Evolutionary conservation across 768 basidiomycete species (phyloP).

Genomic region (Aureoboletus auriporus): DNA sequence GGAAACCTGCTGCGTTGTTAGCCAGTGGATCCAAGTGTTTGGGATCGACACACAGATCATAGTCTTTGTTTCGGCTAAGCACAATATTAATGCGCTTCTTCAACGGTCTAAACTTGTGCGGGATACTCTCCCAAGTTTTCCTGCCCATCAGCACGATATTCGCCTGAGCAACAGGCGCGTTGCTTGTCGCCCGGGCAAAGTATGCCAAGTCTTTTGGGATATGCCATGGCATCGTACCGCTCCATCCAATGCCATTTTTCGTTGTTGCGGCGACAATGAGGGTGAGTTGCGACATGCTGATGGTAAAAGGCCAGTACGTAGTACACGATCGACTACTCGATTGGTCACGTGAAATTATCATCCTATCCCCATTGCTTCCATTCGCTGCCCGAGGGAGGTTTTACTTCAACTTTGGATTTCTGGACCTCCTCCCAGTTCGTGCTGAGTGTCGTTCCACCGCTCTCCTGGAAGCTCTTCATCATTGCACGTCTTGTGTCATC

Average conservation of each 20-base stretch:
- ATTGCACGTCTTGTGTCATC: constrained; percentile 91
- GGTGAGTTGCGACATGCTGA: constrained; percentile 64
- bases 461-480: constrained; percentile 97
- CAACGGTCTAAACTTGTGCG: constrained; percentile 77
- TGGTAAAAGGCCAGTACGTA: not conserved
- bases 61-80: constrained; percentile 56
- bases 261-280: constrained; percentile 92
- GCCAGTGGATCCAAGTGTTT: not conserved
- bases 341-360: not conserved
- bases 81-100: constrained; percentile 74
- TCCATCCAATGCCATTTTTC: constrained; percentile 82
- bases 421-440: constrained; percentile 93
- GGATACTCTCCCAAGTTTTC: constrained; percentile 98
- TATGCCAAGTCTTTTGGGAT: constrained; percentile 88
- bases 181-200: constrained; percentile 77
- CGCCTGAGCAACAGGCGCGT: constrained; percentile 45
- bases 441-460: constrained; percentile 91
- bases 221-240: constrained; percentile 80
- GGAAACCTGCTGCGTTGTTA: constrained; percentile 15
- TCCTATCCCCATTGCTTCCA: constrained; percentile 71
- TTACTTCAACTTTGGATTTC: constrained; percentile 66
- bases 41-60: constrained; percentile 52
- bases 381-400: constrained; percentile 81
- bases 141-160: constrained; percentile 95
- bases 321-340: not conserved